Percentiles rank a stretch among this genome's conserved stretches.
Conservation (phyloP, 2,329 filamentous ascomycete genomes). For the Verticillium nonalfalfae region DNA sequence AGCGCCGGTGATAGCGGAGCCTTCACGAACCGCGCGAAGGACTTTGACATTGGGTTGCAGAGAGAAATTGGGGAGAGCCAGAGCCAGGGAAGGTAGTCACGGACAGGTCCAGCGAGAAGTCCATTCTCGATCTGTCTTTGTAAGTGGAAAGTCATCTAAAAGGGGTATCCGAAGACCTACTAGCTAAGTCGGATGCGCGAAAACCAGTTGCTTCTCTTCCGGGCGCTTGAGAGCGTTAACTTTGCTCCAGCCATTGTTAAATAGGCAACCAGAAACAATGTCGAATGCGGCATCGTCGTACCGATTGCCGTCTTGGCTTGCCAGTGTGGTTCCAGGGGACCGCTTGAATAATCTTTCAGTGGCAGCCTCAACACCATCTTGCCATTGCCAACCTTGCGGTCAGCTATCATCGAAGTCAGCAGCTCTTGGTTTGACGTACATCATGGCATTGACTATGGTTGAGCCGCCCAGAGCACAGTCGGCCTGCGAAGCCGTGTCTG, state of each 20-base stretch:
- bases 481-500: slow-evolving; percentile 18
- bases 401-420: slow-evolving; percentile 2
- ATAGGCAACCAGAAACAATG: slow-evolving; percentile 10
- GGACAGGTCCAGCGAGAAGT: slow-evolving; percentile 11
- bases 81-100: slow-evolving; percentile 33
- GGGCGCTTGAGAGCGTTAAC: slow-evolving; percentile 8
- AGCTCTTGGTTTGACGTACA: slow-evolving; percentile 16
- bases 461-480: slow-evolving; percentile 25
- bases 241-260: slow-evolving; percentile 10
- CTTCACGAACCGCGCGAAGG: slow-evolving; percentile 11
- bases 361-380: slow-evolving; percentile 8
- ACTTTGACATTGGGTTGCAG: slow-evolving; percentile 12
- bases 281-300: slow-evolving; percentile 12
- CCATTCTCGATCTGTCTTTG: slow-evolving; percentile 7
- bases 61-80: slow-evolving; percentile 28
- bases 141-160: not conserved
- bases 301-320: slow-evolving; percentile 9
- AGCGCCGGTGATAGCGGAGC: slow-evolving; percentile 29
- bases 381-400: slow-evolving; percentile 13
- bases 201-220: slow-evolving; percentile 11
- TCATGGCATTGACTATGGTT: slow-evolving; percentile 19
- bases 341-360: slow-evolving; percentile 12
- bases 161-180: not conserved
- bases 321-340: slow-evolving; percentile 10
- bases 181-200: slow-evolving; percentile 12